A percentile compares a stretch with the other conserved stretches of the same genome.
phyloP scores from a whole-genome alignment of 805 yeast genomes.

The Wickerhamiella nectarea region DNA sequence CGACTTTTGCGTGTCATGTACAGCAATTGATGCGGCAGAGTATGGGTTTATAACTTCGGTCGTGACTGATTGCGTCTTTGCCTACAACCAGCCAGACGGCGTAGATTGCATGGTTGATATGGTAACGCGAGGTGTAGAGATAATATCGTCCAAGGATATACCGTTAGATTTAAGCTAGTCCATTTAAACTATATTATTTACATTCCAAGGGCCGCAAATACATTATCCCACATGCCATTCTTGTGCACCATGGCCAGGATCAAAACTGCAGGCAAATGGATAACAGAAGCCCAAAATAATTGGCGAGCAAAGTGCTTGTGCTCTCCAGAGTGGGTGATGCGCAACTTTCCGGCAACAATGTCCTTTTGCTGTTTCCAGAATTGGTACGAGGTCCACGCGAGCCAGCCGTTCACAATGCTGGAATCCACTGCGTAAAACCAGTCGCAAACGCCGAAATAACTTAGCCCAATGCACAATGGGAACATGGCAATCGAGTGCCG shows the following conservation, averaged over 20 bases:
- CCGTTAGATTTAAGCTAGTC: no score
- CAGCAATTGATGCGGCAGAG: conserved; percentile 54
- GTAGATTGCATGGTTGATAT: conserved; percentile 15
- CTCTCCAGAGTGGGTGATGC: conserved; percentile 14
- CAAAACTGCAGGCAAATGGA: conserved; percentile 83
- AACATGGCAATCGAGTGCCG: conserved; percentile 87
- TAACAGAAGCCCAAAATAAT: conserved; percentile 85
- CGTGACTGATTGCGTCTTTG: conserved; percentile 39
- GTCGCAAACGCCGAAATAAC: conserved; percentile 72
- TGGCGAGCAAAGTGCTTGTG: conserved; percentile 62
- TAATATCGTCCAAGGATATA: background rate
- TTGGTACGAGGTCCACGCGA: conserved; percentile 59
- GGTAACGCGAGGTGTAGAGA: background rate
- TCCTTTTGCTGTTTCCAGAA: conserved; percentile 70
- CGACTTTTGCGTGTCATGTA: conserved; percentile 72
- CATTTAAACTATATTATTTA: background rate
- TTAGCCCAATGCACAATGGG: conserved; percentile 75
- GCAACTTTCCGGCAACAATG: conserved; percentile 21
- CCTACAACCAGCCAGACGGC: conserved; percentile 29
- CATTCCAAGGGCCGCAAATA: conserved; percentile 18
- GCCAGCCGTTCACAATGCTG: conserved; percentile 71
- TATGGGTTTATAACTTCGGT: conserved; percentile 55
- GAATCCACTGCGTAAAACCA: conserved; percentile 71
- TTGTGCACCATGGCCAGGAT: conserved; percentile 90
- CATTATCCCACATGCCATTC: conserved; percentile 86